These are phyloP conservation scores for Helotiales sp. DNA, from an alignment of 2,329 filamentous ascomycete species.

Conservation along the genomic window DNA sequence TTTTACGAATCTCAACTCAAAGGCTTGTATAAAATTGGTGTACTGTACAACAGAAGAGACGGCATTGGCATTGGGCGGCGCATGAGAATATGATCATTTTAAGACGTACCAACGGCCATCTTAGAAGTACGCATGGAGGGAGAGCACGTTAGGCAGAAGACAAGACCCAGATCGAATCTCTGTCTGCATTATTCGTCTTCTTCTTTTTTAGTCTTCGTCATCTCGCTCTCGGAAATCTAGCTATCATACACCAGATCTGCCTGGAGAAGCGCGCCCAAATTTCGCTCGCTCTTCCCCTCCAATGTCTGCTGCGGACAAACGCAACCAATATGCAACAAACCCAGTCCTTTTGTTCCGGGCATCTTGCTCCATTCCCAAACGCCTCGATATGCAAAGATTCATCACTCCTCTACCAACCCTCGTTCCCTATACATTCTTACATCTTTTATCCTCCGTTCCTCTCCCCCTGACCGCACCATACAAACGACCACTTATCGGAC, in stretches of 20 bases:
- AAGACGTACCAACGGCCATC: not conserved
- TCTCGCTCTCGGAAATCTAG: conserved; percentile 14
- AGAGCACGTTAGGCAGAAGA: not conserved
- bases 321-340: conserved; percentile 17
- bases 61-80: conserved; percentile 20
- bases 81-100: conserved; percentile 3
- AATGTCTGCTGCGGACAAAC: conserved; percentile 16
- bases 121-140: not conserved
- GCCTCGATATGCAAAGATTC: conserved; percentile 40
- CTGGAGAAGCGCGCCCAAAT: conserved; percentile 12
- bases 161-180: conserved; percentile 16
- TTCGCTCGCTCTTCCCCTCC: conserved; percentile 15
- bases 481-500: conserved; percentile 57
- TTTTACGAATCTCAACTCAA: conserved; percentile 8
- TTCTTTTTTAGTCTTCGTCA: conserved; percentile 9
- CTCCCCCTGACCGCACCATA: conserved; percentile 12
- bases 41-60: conserved; percentile 2
- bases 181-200: conserved; percentile 22
- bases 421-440: conserved; percentile 27
- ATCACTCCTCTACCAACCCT: conserved; percentile 7
- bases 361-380: conserved; percentile 39
- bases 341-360: conserved; percentile 19
- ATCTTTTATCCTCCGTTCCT: conserved; percentile 8
- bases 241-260: conserved; percentile 29
- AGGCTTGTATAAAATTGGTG: conserved; percentile 16